phyloP scores from a whole-genome alignment of 306 rosid genomes.

The Fagus sylvatica region DNA sequence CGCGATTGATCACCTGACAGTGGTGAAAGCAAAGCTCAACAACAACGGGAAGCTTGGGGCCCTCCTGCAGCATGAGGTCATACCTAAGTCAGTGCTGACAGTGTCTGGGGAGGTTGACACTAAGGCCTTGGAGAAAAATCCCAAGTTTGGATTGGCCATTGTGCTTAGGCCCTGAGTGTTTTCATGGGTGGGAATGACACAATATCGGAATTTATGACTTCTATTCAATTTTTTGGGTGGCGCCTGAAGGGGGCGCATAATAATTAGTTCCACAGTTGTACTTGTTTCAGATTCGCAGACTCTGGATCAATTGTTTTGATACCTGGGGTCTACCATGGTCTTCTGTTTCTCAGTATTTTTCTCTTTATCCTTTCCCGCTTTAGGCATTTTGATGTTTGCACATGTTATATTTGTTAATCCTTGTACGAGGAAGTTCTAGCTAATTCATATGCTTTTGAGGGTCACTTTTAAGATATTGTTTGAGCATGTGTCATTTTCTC shows the following conservation, averaged over 20 bases:
- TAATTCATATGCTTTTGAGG: slow-evolving; percentile 3
- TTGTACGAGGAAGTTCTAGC: slow-evolving; percentile 20
- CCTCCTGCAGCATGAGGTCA: slow-evolving; percentile 81
- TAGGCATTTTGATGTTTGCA: slow-evolving; percentile 38
- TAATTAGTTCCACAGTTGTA: slow-evolving; percentile 66
- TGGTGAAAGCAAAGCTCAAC: slow-evolving; percentile 86
- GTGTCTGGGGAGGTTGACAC: slow-evolving; percentile 93
- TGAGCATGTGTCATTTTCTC: neutral
- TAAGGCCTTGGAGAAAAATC: slow-evolving; percentile 72
- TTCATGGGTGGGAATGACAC: slow-evolving; percentile 15
- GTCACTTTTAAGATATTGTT: slow-evolving; percentile 13
- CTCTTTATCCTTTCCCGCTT: slow-evolving; percentile 28
- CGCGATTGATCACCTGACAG: slow-evolving; percentile 72
- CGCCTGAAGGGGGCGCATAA: slow-evolving; percentile 55
- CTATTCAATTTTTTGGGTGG: slow-evolving; percentile 63
- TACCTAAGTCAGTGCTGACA: slow-evolving; percentile 86
- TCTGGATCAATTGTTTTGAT: slow-evolving; percentile 52
- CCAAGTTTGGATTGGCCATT: slow-evolving; percentile 84
- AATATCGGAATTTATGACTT: slow-evolving; percentile 27
- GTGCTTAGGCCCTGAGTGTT: slow-evolving; percentile 83
- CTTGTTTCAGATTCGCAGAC: slow-evolving; percentile 36
- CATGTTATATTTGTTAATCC: slow-evolving; percentile 28
- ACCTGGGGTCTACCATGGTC: slow-evolving; percentile 28
- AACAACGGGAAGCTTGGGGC: slow-evolving; percentile 82
- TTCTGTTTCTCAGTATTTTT: slow-evolving; percentile 25